These are phyloP conservation scores for Colletotrichum scovillei DNA, from an alignment of 2,329 filamentous ascomycete genomes.

Conservation along the genomic window DNA sequence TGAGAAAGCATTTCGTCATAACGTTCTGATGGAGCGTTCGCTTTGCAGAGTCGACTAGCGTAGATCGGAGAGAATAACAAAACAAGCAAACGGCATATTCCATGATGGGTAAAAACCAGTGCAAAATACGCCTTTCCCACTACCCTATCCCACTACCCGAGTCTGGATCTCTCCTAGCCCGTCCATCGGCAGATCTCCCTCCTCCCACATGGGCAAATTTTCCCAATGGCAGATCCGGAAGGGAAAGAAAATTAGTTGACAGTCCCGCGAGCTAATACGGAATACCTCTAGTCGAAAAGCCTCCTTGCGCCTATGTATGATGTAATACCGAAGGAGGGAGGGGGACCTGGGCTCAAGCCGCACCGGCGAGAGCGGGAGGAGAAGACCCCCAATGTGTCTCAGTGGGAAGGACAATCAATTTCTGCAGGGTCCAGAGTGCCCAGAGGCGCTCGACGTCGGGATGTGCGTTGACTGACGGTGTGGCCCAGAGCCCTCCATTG, in stretches of 20 bases:
- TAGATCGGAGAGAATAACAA: background rate
- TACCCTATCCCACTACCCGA: background rate
- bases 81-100: background rate
- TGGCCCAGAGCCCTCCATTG: background rate
- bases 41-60: background rate
- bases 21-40: background rate
- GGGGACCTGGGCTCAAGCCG: background rate
- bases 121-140: background rate
- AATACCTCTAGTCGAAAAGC: background rate
- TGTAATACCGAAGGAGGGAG: background rate
- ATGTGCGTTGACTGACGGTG: background rate
- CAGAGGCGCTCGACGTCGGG: background rate
- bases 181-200: background rate
- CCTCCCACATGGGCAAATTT: background rate
- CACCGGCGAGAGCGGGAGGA: background rate
- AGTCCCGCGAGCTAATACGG: background rate
- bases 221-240: background rate
- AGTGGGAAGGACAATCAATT: background rate
- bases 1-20: background rate
- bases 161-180: background rate
- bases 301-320: background rate
- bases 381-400: background rate
- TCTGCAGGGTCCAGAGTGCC: background rate
- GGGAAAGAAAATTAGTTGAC: background rate
- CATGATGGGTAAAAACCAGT: background rate